Evolutionary conservation across 1,284 basidiomycete species (phyloP).

Genomic region (Hemileia vastatrix): DNA sequence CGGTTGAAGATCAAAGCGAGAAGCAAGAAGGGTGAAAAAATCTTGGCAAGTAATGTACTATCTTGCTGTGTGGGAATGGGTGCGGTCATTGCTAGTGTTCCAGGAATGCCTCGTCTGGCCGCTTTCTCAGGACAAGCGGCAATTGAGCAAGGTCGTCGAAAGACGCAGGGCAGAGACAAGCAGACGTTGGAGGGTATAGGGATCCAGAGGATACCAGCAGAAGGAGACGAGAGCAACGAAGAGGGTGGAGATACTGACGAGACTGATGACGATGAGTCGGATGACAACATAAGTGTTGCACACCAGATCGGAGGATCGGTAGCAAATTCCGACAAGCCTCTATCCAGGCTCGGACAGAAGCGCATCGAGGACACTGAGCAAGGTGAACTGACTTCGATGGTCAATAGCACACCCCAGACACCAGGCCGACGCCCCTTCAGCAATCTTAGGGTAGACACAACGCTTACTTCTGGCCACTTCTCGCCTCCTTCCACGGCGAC

Average conservation of each 20-base stretch:
- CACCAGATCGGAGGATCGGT: no score
- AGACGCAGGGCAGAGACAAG: slow-evolving; percentile 45
- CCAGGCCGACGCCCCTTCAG: slow-evolving; percentile 24
- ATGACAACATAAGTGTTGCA: background rate
- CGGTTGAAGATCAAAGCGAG: slow-evolving; percentile 67
- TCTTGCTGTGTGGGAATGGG: slow-evolving; percentile 78
- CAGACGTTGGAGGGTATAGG: slow-evolving; percentile 26
- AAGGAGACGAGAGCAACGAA: slow-evolving; percentile 7
- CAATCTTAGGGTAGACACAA: slow-evolving; percentile 7
- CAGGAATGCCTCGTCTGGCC: slow-evolving; percentile 66
- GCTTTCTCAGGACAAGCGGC: slow-evolving; percentile 68
- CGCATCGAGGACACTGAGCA: background rate
- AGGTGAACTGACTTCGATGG: slow-evolving; percentile 20
- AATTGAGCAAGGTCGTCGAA: slow-evolving; percentile 71
- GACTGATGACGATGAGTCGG: slow-evolving; percentile 26
- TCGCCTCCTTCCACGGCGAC: slow-evolving; percentile 27
- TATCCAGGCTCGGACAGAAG: no score
- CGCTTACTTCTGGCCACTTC: background rate
- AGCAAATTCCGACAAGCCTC: no score
- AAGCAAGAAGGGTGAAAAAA: no score
- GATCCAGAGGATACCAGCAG: slow-evolving; percentile 3
- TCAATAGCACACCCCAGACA: slow-evolving; percentile 14
- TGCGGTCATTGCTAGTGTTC: slow-evolving; percentile 63
- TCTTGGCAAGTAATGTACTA: slow-evolving; percentile 43
- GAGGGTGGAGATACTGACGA: slow-evolving; percentile 26